phyloP scores from a whole-genome alignment of 176 grass and related monocot genomes.

The Puya raimondii region DNA sequence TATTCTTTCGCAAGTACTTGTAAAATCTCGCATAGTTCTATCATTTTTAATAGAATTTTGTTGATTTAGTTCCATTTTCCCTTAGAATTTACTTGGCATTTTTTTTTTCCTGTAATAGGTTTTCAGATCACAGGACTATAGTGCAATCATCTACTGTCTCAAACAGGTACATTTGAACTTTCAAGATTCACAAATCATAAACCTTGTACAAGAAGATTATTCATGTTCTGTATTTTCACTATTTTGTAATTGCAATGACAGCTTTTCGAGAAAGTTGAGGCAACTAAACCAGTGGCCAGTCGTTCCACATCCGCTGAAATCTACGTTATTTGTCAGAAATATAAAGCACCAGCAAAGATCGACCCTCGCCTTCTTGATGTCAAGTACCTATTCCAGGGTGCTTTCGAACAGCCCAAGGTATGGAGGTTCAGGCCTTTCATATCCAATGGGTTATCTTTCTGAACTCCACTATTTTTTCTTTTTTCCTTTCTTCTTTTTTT shows the following conservation, averaged over 20 bases:
- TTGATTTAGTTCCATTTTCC: neutral
- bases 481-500: neutral
- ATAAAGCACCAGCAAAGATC: constrained; percentile 91
- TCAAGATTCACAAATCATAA: neutral
- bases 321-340: constrained; percentile 72
- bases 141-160: constrained; percentile 78
- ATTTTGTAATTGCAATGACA: constrained; percentile 18
- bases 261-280: constrained; percentile 91
- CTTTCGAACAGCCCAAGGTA: constrained; percentile 52
- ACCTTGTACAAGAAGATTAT: neutral
- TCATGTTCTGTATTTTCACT: constrained; percentile 22
- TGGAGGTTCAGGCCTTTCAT: constrained; percentile 4
- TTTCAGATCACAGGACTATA: constrained; percentile 97
- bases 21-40: no score
- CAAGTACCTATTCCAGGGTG: constrained; percentile 79
- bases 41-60: no score
- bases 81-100: neutral
- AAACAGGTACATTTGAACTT: constrained; percentile 49
- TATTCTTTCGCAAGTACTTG: no score
- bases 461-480: neutral
- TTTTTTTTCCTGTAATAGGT: constrained; percentile 42
- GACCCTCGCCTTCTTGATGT: constrained; percentile 83
- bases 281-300: constrained; percentile 80
- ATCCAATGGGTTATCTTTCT: neutral
- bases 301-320: constrained; percentile 91